Conservation (phyloP, 345 rosid genomes). For the Gossypium arboreum region DNA sequence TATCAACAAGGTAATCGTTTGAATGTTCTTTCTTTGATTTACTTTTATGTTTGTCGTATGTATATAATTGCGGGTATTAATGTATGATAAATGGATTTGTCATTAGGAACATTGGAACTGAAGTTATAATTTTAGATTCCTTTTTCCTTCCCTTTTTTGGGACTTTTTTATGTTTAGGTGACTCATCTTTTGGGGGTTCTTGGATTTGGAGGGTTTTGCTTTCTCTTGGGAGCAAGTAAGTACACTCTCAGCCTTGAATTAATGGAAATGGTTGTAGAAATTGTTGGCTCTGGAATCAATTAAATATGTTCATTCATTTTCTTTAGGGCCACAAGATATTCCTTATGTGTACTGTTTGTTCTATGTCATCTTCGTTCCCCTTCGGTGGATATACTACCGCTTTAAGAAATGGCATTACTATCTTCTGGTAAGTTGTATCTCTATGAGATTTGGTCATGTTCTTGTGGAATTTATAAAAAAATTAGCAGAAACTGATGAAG, state of each 20-base stretch:
- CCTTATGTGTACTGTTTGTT: constrained; percentile 82
- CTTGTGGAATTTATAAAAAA: neutral
- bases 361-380: constrained; percentile 82
- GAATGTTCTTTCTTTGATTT: neutral
- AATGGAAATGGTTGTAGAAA: constrained; percentile 12
- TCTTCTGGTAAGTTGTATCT: constrained; percentile 64
- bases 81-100: neutral
- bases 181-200: constrained; percentile 89
- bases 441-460: neutral
- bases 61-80: neutral
- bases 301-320: constrained; percentile 14
- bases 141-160: neutral
- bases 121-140: constrained; percentile 1
- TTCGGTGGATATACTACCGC: constrained; percentile 94
- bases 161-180: constrained; percentile 43
- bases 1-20: constrained; percentile 58
- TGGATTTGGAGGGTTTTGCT: constrained; percentile 91
- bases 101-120: neutral
- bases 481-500: neutral
- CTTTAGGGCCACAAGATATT: constrained; percentile 79
- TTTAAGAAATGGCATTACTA: constrained; percentile 98
- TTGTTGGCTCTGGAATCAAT: constrained; percentile 6
- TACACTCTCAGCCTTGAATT: constrained; percentile 15
- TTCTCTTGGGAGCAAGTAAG: constrained; percentile 89
- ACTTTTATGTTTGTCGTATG: neutral